These are phyloP conservation scores for Globisporangium yorkense DNA, from an alignment of 352 stramenopile genomes.

Conservation along the genomic window DNA sequence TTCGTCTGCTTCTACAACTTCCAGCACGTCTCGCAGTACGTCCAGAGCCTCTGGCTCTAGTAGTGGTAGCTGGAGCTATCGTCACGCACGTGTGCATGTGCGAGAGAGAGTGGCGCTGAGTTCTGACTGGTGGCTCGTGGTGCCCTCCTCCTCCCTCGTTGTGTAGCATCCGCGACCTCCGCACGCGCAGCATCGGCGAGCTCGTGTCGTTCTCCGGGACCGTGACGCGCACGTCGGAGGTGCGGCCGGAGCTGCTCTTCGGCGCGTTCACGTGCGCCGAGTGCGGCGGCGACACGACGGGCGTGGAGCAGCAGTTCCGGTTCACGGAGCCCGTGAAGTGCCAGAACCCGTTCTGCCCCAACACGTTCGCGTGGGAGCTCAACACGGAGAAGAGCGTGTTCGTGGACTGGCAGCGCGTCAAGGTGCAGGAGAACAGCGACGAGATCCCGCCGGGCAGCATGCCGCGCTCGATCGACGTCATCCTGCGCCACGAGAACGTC, in stretches of 20 bases:
- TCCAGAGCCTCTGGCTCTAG: not conserved
- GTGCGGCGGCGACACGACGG: conserved; percentile 88
- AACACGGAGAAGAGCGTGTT: conserved; percentile 92
- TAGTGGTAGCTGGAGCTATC: not conserved
- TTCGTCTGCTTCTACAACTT: conserved; percentile 91
- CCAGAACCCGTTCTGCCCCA: conserved; percentile 94
- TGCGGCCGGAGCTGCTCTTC: conserved; percentile 95
- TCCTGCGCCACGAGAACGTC: conserved; percentile 97
- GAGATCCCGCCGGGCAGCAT: conserved; percentile 98
- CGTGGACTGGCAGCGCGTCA: conserved; percentile 98
- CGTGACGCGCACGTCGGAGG: conserved; percentile 97
- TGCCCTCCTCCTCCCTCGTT: not conserved
- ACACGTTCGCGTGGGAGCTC: conserved; percentile 83
- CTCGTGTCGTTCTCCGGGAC: conserved; percentile 93
- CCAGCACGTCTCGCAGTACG: conserved; percentile 76
- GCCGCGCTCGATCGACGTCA: conserved; percentile 96
- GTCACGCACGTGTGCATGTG: not conserved
- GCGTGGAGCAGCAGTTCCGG: conserved; percentile 97
- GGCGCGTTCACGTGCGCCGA: conserved; percentile 94
- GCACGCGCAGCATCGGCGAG: conserved; percentile 91
- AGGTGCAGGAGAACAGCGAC: conserved; percentile 98
- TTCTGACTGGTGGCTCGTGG: not conserved
- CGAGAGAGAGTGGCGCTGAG: not conserved
- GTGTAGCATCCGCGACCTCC: conserved; percentile 87
- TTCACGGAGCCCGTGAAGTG: conserved; percentile 97